phyloP scores from a whole-genome alignment of 148 eudicot species.

The Diospyros kaki region DNA sequence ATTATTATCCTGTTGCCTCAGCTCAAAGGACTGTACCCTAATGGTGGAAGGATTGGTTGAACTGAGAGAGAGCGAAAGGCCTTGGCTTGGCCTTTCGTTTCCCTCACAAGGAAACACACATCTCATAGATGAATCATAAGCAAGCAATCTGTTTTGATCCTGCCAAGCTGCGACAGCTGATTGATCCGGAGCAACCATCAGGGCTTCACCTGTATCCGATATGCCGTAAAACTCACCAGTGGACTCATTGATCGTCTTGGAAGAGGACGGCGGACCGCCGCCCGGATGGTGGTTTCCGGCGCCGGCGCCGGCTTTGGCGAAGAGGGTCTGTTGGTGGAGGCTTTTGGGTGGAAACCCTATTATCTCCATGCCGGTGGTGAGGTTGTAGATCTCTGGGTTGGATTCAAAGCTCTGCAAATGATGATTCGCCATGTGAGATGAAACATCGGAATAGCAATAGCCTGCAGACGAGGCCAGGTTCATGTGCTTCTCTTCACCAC shows the following conservation, averaged over 20 bases:
- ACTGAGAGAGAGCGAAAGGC: slow-evolving; percentile 79
- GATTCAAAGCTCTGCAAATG: slow-evolving; percentile 32
- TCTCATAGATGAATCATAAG: slow-evolving; percentile 48
- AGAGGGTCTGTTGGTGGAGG: slow-evolving; percentile 20
- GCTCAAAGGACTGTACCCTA: slow-evolving; percentile 74
- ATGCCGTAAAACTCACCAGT: background rate
- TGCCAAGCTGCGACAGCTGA: slow-evolving; percentile 17
- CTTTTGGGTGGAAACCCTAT: slow-evolving; percentile 50
- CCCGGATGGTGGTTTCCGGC: background rate
- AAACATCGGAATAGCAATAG: slow-evolving; percentile 31
- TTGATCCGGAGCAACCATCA: slow-evolving; percentile 11
- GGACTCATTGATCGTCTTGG: background rate
- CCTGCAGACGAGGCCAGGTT: slow-evolving; percentile 37
- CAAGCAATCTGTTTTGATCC: slow-evolving; percentile 16
- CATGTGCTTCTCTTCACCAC: slow-evolving; percentile 28
- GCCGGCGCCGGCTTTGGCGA: background rate
- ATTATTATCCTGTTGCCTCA: slow-evolving; percentile 36
- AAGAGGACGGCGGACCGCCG: slow-evolving; percentile 14
- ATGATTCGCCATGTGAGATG: slow-evolving; percentile 14
- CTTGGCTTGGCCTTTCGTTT: slow-evolving; percentile 90
- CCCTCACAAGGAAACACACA: slow-evolving; percentile 65
- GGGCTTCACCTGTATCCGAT: background rate
- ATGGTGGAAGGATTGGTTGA: slow-evolving; percentile 66
- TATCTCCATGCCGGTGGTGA: slow-evolving; percentile 50
- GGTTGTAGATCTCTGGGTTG: slow-evolving; percentile 55